Conservation (phyloP, 1,139 yeast genomes). For the Nakaseomyces delphensis region DNA sequence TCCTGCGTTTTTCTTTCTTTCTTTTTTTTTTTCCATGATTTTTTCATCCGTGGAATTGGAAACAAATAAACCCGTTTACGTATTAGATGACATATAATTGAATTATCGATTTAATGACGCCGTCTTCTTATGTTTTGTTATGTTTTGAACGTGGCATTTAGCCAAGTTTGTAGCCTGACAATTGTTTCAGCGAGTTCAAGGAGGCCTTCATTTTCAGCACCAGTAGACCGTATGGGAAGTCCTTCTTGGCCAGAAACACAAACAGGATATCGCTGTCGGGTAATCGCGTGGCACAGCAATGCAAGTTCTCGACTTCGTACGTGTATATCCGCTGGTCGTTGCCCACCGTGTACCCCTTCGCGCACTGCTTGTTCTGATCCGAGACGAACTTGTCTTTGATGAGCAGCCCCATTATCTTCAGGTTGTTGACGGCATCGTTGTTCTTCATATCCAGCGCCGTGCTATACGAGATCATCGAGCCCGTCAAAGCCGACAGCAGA, state of each 20-base stretch:
- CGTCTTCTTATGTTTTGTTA: not conserved
- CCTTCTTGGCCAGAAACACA: conserved; percentile 19
- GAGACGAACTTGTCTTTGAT: conserved; percentile 24
- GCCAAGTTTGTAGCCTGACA: conserved; percentile 25
- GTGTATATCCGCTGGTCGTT: conserved; percentile 21
- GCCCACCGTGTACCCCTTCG: not conserved
- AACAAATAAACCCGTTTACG: too few relatives aligned
- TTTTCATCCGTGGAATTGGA: too few relatives aligned
- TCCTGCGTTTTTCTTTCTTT: too few relatives aligned
- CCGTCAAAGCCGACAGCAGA: conserved; percentile 22
- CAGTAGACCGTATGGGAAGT: conserved; percentile 27
- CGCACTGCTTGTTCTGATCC: not conserved
- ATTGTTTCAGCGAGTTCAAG: conserved; percentile 17
- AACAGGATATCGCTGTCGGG: conserved; percentile 27
- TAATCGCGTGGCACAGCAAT: conserved; percentile 25
- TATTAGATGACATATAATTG: too few relatives aligned
- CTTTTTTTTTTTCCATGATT: too few relatives aligned
- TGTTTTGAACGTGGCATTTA: not conserved
- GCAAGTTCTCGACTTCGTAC: conserved; percentile 29
- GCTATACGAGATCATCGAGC: conserved; percentile 26
- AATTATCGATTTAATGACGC: too few relatives aligned
- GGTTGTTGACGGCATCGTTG: conserved; percentile 19
- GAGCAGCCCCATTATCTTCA: conserved; percentile 29
- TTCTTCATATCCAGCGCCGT: conserved; percentile 11
- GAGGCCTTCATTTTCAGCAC: conserved; percentile 24